A percentile compares a stretch with the other conserved stretches of the same genome.
phyloP scores from a whole-genome alignment of 2,329 filamentous ascomycete species.

The Penicillium nordicum region DNA sequence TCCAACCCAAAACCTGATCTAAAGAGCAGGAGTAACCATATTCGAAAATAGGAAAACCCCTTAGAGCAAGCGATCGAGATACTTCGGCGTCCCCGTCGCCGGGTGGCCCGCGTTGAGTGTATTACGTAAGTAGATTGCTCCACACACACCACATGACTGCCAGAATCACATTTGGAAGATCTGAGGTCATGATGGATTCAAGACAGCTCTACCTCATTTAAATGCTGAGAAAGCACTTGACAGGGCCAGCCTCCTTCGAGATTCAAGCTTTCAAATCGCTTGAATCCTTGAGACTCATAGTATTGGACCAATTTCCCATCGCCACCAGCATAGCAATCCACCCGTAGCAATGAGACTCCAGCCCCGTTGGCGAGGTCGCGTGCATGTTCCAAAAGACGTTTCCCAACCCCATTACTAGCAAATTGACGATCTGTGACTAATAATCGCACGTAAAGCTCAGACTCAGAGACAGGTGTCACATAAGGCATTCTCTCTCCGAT shows the following conservation, averaged over 20 bases:
- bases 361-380: conserved; percentile 7
- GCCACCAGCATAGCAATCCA: conserved; percentile 16
- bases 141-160: background rate
- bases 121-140: background rate
- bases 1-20: no score
- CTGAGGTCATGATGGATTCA: no score
- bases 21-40: no score
- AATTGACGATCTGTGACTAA: conserved; percentile 12
- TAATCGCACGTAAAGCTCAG: conserved; percentile 15
- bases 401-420: conserved; percentile 8
- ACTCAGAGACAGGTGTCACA: conserved; percentile 11
- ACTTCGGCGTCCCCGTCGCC: no score
- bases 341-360: conserved; percentile 12
- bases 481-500: conserved; percentile 15
- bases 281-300: conserved; percentile 17
- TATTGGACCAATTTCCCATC: conserved; percentile 14
- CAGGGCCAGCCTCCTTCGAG: conserved; percentile 4
- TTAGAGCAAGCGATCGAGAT: no score
- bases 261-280: background rate
- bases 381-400: conserved; percentile 15
- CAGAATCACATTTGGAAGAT: no score
- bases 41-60: no score
- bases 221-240: conserved; percentile 13
- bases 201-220: background rate
- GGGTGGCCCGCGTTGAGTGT: no score